Base-by-base conservation (phyloP, 1,139 yeast species). In the Candida labiduridarum region DNA sequence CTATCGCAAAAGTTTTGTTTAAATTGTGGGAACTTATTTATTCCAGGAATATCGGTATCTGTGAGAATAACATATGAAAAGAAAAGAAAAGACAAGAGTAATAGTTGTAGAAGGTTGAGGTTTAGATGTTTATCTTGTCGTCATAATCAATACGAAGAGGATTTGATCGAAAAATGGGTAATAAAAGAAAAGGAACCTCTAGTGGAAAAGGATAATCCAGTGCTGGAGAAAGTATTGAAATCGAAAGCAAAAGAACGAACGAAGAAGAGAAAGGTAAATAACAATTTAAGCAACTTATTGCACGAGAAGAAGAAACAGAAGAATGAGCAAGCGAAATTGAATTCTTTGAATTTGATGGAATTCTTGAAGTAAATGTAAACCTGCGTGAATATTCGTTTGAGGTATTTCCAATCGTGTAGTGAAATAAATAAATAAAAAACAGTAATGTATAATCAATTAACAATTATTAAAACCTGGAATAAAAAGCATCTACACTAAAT, bases 281-380 rank as follows among this genome's bases (percentile, higher is more conserved):
- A 59, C 43, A 69, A 68, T 41, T 72, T 61, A 62, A 67, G 68
- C 60, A 67, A 55, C 47, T 59, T 82, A 56, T 62, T 83, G 38
- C 71, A 67, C 33, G 67, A 69, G 51, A 81, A 79, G 63, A 76
- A 72, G 56, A 69, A 74, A 49, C 71, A 68, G 44, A 70, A 73
- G 45, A 63, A 60, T 18, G 52, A 58, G 15, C 54, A 56, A 38
- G 61, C 62, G 44, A 64, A 65, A 49, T 52, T 63, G 25, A 61
- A 66, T 27, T 61, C 79, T 1, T 62, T 82, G 47, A 74, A 77
- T 56, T 65, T 82, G 30, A 76, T 77, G 70, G 83, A 79, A 52
- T 81, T 82, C 54, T 72, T 79, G 76, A 51, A 51, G 40, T 55
- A 42, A 46, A 11, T 3, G 16, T 11, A 4, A 39, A 15, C 14